Base-by-base conservation (phyloP, 78 protist species). In the Monosiga brevicollis region DNA sequence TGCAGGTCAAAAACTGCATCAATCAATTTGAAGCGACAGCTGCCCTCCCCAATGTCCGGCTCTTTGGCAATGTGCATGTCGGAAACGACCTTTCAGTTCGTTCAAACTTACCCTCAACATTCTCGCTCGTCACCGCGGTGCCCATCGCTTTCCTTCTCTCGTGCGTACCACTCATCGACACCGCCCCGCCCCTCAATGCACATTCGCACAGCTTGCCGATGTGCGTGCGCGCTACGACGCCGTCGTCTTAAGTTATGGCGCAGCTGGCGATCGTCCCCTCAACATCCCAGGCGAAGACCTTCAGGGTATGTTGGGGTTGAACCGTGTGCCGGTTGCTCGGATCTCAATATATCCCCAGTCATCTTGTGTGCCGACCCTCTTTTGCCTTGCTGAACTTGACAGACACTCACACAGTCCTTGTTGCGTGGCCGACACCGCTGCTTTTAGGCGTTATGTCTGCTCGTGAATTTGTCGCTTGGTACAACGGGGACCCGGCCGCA, bases 391-490 rank as follows among this genome's bases (percentile, higher is more conserved):
- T n/a, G n/a, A n/a, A n/a, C n/a, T n/a, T n/a, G n/a, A n/a, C n/a
- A n/a, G n/a, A n/a, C n/a, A n/a, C n/a, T n/a, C n/a, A n/a, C n/a
- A n/a, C n/a, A n/a, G n/a, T n/a, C n/a, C n/a, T n/a, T n/a, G n/a
- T n/a, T n/a, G n/a, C n/a, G n/a, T n/a, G n/a, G n/a, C n/a, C n/a
- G n/a, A n/a, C n/a, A n/a, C n/a, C n/a, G n/a, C n/a, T n/a, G n/a
- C n/a, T n/a, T n/a, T n/a, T n/a, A n/a, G 87, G 88, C 34, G 78
- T 87, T 10, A 0, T 72, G 23, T 40, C 90, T 11, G 96, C 96
- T n/a, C 87, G 91, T 0, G 35, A 0, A 26, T 93, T 91, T 15
- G 96, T 93, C 2, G 84, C 42, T 36, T 93, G 91, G 91, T 91
- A 90, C 91, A 93, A 91, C 82, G 92, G 94, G 36, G 81, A 78